Conservation (phyloP, 306 rosid genomes). For the Castanospermum australe region DNA sequence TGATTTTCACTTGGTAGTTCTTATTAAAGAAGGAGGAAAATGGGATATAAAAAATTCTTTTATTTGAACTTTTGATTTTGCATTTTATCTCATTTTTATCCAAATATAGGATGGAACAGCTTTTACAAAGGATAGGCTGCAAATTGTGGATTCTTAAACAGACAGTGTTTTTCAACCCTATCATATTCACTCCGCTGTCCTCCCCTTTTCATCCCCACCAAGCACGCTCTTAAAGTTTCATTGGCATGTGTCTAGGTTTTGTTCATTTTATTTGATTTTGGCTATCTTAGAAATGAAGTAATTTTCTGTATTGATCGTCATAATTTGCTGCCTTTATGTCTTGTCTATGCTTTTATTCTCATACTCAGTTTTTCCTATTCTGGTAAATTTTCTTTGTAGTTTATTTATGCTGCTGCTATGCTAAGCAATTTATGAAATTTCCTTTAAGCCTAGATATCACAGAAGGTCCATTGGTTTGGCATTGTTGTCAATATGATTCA, state of each 20-base stretch:
- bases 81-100: background rate
- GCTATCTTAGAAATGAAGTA: background rate
- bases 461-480: background rate
- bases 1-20: background rate
- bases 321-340: background rate
- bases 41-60: background rate
- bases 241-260: background rate
- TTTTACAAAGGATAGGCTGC: background rate
- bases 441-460: background rate
- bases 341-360: background rate
- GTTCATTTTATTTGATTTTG: background rate
- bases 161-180: background rate
- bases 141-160: background rate
- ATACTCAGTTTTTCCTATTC: background rate
- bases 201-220: background rate
- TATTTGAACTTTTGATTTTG: background rate
- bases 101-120: background rate
- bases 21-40: background rate
- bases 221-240: background rate
- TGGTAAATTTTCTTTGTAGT: background rate
- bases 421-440: background rate
- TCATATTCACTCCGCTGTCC: background rate
- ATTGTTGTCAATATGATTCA: background rate
- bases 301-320: background rate
- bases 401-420: background rate